Evolutionary conservation across 176 grass and related monocot genomes (phyloP).

Genomic region (Aegilops longissima): DNA sequence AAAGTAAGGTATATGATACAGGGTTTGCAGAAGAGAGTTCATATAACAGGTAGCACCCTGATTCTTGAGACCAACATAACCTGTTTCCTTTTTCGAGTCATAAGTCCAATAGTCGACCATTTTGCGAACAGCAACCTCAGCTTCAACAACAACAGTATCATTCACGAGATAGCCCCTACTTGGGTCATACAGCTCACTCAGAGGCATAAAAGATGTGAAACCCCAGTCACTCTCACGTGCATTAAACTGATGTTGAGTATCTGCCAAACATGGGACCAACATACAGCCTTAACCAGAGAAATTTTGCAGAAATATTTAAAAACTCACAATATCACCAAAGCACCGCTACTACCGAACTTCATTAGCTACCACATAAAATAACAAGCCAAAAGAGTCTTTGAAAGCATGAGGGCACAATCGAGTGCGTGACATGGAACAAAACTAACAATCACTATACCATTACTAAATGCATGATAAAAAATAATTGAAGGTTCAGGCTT

Average conservation of each 20-base stretch:
- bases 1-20: constrained; percentile 98
- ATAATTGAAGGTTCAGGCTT: background rate
- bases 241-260: constrained; percentile 99
- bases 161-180: constrained; percentile 87
- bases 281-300: constrained; percentile 19
- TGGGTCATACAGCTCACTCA: constrained; percentile 94
- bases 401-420: background rate
- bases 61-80: constrained; percentile 97
- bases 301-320: constrained; percentile 16
- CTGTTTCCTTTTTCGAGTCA: constrained; percentile 97
- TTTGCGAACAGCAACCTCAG: constrained; percentile 86
- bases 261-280: constrained; percentile 51
- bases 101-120: constrained; percentile 97
- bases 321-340: background rate
- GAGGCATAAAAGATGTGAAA: constrained; percentile 98
- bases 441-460: background rate
- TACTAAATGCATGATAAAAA: background rate
- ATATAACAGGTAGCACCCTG: constrained; percentile 99
- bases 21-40: constrained; percentile 98
- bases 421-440: background rate
- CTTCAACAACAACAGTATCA: constrained; percentile 81
- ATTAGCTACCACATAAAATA: constrained; percentile 13
- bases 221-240: constrained; percentile 96
- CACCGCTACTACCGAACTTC: background rate
- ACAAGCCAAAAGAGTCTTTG: background rate